These are phyloP conservation scores for Cicer cuneatum DNA, from an alignment of 306 rosid genomes.

Conservation along the genomic window DNA sequence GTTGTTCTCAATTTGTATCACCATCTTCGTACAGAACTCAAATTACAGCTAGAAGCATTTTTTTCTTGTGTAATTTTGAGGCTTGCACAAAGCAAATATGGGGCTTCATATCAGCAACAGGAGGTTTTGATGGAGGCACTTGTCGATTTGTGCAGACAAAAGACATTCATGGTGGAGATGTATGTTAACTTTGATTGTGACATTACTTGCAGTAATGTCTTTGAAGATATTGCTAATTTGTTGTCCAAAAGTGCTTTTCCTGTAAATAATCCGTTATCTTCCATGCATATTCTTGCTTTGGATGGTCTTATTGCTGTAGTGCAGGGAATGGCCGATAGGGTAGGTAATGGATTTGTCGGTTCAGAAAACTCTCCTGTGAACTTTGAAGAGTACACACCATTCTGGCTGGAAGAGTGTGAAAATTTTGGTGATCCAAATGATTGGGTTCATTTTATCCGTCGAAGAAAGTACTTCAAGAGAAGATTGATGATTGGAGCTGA, in stretches of 20 bases:
- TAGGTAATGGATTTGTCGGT: constrained; percentile 69
- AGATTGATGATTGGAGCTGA: constrained; percentile 98
- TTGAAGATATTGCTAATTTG: constrained; percentile 89
- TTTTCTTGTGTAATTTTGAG: constrained; percentile 88
- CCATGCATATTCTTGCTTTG: constrained; percentile 90
- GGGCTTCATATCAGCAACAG: constrained; percentile 90
- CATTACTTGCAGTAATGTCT: constrained; percentile 92
- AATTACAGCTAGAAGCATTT: constrained; percentile 86
- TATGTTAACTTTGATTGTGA: constrained; percentile 93
- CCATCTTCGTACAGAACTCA: constrained; percentile 78
- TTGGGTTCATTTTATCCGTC: constrained; percentile 90
- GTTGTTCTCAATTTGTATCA: constrained; percentile 80
- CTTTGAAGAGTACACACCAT: constrained; percentile 87
- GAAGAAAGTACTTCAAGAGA: constrained; percentile 90
- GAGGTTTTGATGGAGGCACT: constrained; percentile 96
- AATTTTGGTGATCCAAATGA: constrained; percentile 81
- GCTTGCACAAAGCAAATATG: constrained; percentile 86
- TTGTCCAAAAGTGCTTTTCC: constrained; percentile 94
- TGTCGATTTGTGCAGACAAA: constrained; percentile 93
- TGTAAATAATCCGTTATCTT: constrained; percentile 82
- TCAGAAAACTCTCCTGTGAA: constrained; percentile 68
- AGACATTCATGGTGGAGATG: constrained; percentile 88
- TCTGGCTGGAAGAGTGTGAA: constrained; percentile 96
- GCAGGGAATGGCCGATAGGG: constrained; percentile 96
- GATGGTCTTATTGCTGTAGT: constrained; percentile 96